Evolutionary conservation across 352 stramenopile genomes (phyloP).

Genomic region (Lagenidium sp.): DNA sequence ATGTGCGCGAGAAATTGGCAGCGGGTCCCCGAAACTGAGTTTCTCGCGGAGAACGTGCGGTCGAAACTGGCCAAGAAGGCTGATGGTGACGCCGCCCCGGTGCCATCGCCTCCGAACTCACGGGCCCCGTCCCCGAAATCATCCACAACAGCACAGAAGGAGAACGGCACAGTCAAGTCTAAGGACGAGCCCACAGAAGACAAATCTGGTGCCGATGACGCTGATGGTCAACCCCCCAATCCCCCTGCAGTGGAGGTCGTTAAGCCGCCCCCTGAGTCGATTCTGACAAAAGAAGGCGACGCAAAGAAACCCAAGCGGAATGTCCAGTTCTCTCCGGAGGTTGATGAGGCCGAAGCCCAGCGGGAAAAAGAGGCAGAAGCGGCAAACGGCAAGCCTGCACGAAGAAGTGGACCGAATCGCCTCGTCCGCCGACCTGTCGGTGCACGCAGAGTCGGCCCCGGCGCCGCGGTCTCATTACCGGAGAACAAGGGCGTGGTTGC

Average conservation of each 20-base stretch:
- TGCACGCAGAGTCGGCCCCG: not conserved
- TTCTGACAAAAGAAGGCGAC: slow-evolving; percentile 9
- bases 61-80: slow-evolving; percentile 19
- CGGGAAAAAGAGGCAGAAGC: not conserved
- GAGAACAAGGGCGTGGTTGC: slow-evolving; percentile 61
- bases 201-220: not conserved
- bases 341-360: slow-evolving; percentile 9
- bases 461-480: slow-evolving; percentile 3
- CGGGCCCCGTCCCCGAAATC: too few species aligned
- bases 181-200: not conserved
- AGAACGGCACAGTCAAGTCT: not conserved
- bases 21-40: slow-evolving; percentile 47
- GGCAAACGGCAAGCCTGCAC: not conserved
- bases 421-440: slow-evolving; percentile 17
- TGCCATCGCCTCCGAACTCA: slow-evolving; percentile 1
- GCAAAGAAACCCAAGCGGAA: slow-evolving; percentile 24
- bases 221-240: not conserved
- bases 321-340: slow-evolving; percentile 46
- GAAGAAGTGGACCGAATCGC: slow-evolving; percentile 25
- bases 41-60: slow-evolving; percentile 58
- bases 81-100: slow-evolving; percentile 1
- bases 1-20: slow-evolving; percentile 69
- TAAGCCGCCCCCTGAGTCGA: slow-evolving; percentile 9
- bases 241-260: too few species aligned
- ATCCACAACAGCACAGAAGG: not conserved